phyloP scores from a whole-genome alignment of 352 stramenopile genomes.

The Albugo laibachii region DNA sequence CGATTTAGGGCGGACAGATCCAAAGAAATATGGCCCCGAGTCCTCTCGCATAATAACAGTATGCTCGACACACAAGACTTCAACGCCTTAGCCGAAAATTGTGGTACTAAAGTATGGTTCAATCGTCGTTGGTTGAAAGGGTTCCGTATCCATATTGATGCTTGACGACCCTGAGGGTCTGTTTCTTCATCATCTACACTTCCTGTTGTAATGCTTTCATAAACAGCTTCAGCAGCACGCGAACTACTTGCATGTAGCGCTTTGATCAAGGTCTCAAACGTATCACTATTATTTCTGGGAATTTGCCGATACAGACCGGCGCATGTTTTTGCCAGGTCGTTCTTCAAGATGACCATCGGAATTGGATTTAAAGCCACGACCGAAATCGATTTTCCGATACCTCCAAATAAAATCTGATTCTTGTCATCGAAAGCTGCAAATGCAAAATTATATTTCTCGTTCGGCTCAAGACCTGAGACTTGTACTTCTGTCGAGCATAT shows the following conservation, averaged over 20 bases:
- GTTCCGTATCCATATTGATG: conserved; percentile 23
- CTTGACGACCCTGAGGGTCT: too few species aligned
- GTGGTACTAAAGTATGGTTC: conserved; percentile 16
- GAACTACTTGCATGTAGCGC: too few species aligned
- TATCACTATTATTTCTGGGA: too few species aligned
- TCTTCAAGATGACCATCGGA: conserved; percentile 36
- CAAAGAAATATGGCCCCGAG: too few species aligned
- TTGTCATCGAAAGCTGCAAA: conserved; percentile 49
- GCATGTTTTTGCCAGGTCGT: conserved; percentile 41
- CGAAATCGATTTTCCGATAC: conserved; percentile 35
- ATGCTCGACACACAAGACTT: conserved; percentile 29
- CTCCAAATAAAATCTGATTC: conserved; percentile 35
- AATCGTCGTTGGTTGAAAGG: conserved; percentile 45
- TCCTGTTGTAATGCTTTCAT: too few species aligned
- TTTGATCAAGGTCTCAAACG: too few species aligned
- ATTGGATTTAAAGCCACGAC: conserved; percentile 51
- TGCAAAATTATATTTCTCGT: conserved; percentile 73
- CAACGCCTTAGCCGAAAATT: conserved; percentile 27
- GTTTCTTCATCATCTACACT: too few species aligned
- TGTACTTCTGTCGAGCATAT: conserved; percentile 8
- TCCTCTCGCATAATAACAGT: conserved; percentile 9
- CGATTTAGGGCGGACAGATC: too few species aligned
- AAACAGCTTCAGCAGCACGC: too few species aligned
- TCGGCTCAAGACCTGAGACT: conserved; percentile 29
- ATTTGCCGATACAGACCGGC: conserved; percentile 11